Evolutionary conservation across 176 grass and related monocot species (phyloP), one percentile per base, ranked within the genome.

Genomic region (Triticum monococcum): DNA sequence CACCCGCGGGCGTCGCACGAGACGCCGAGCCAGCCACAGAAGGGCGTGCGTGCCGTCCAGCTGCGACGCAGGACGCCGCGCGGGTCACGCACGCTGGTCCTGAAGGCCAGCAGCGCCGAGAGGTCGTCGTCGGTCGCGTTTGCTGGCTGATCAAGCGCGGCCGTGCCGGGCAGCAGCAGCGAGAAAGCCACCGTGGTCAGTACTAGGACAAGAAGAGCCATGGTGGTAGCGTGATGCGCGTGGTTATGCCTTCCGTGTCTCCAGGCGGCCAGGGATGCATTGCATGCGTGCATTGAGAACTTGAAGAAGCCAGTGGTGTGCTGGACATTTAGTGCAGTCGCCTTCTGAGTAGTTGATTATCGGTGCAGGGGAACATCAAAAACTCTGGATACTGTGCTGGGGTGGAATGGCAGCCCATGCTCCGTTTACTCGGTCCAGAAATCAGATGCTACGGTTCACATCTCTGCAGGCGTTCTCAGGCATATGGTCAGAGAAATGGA

Each of bases 11-110:
- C 38, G 33, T 73, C 64, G 11, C 86, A 91, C 0, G 40, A 75
- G 64, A 91, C 41, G 6, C 86, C 86, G 1, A 33, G 13, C 90
- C 90, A 91, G n/a, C 12, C 64, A 60, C 90, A 91, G 72, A 82
- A 73, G 31, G 78, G 50, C 0, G 64, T 23, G 60, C 17, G 64
- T 10, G 64, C 40, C 1, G 25, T 86, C 82, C 82, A 88, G 83
- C 69, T 86, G 52, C 77, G 61, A 23, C 72, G 63, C 35, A 91
- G 78, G 70, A 85, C 25, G 23, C 77, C 59, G 13, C 8, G 24
- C 4, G 72, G 86, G 22, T 91, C 90, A 9, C 50, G 68, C 68
- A 88, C 2, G 18, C 64, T 40, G 37, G 56, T 38, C 25, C 88
- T 88, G 86, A 91, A 85, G 52, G 70, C 52, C 8, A 91, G 86